Evolutionary conservation across 225 moss, liverwort and hornwort species (phyloP).

Genomic region (Pseudoscleropodium purum): DNA sequence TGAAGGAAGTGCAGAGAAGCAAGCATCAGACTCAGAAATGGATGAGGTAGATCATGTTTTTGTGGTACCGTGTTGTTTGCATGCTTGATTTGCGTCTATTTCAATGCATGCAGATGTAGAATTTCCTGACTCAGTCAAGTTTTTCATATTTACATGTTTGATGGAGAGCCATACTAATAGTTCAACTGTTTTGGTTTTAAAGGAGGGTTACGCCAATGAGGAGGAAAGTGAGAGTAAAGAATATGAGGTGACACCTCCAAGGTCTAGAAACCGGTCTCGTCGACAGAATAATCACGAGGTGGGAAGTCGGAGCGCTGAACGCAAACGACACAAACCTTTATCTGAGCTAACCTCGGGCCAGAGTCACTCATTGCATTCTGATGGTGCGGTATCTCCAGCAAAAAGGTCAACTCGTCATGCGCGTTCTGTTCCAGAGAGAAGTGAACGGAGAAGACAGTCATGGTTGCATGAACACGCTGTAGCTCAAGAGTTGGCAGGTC

Average conservation of each 20-base stretch:
- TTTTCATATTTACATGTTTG: not conserved
- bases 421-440: slow-evolving; percentile 45
- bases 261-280: slow-evolving; percentile 9
- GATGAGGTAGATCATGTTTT: slow-evolving; percentile 16
- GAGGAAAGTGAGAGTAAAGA: slow-evolving; percentile 58
- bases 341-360: slow-evolving; percentile 57
- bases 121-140: not conserved
- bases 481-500: slow-evolving; percentile 41
- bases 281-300: slow-evolving; percentile 20
- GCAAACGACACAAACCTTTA: slow-evolving; percentile 51
- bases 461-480: slow-evolving; percentile 20
- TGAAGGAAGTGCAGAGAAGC: slow-evolving; percentile 20
- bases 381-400: slow-evolving; percentile 10
- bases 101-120: not conserved
- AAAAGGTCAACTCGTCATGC: slow-evolving; percentile 43
- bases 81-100: not conserved
- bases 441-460: slow-evolving; percentile 10
- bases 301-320: slow-evolving; percentile 35
- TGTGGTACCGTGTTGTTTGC: not conserved
- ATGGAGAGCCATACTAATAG: not conserved
- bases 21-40: slow-evolving; percentile 26
- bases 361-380: slow-evolving; percentile 20
- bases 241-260: slow-evolving; percentile 25
- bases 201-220: slow-evolving; percentile 40
- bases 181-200: not conserved